Evolutionary conservation across 345 rosid species (phyloP).

Genomic region (Abelmoschus esculentus): DNA sequence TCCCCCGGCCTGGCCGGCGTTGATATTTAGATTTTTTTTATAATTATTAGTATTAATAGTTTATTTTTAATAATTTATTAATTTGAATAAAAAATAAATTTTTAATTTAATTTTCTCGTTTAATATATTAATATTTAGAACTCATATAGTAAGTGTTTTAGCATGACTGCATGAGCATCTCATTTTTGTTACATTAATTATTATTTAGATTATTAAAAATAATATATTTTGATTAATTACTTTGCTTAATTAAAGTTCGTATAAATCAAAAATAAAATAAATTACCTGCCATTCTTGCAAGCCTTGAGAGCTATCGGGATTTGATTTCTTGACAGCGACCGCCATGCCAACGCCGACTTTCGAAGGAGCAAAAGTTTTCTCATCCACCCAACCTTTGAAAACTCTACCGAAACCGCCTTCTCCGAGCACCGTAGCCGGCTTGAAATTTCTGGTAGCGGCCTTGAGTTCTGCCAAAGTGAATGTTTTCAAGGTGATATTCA

Average conservation of each 20-base stretch:
- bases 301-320: slow-evolving; percentile 65
- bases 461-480: slow-evolving; percentile 49
- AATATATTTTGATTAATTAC: not conserved
- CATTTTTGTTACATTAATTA: no score
- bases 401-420: slow-evolving; percentile 94
- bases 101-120: no score
- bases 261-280: not conserved
- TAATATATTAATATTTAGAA: no score
- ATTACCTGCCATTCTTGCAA: slow-evolving; percentile 74
- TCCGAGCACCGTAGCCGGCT: slow-evolving; percentile 62
- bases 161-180: no score
- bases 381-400: slow-evolving; percentile 81
- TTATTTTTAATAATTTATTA: no score
- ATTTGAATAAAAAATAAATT: no score
- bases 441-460: slow-evolving; percentile 67
- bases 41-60: no score
- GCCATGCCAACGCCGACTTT: slow-evolving; percentile 57
- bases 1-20: no score
- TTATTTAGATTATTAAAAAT: no score
- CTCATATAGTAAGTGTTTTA: no score
- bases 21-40: no score
- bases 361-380: slow-evolving; percentile 49
- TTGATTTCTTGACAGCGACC: slow-evolving; percentile 82
- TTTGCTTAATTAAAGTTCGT: not conserved
- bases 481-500: slow-evolving; percentile 34